Percentiles rank a stretch among this genome's conserved stretches.
Evolutionary conservation across 495 filamentous ascomycete genomes (phyloP).

Genomic region (Penicillium herquei): DNA sequence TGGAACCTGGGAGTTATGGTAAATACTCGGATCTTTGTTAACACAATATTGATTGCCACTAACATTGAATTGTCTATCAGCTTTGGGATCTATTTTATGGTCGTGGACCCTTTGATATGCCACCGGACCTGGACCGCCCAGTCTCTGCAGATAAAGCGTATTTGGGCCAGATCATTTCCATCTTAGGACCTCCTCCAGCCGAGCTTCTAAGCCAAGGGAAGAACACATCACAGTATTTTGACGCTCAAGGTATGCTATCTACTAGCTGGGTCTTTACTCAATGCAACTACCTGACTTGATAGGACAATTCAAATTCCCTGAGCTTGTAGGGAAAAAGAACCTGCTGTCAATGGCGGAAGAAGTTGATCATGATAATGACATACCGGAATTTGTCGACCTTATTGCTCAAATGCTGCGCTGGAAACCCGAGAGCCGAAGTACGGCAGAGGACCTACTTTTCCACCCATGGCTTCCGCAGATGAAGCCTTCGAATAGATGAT

Average conservation of each 20-base stretch:
- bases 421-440: not conserved
- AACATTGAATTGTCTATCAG: not conserved
- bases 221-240: not conserved
- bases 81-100: conserved; percentile 1
- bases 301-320: conserved; percentile 2
- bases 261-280: not conserved
- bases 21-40: not conserved
- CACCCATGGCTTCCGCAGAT: not conserved
- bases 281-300: not conserved
- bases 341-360: not conserved
- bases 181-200: not conserved
- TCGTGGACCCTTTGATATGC: not conserved
- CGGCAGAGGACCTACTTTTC: not conserved
- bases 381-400: not conserved
- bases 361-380: not conserved
- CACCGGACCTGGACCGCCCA: not conserved
- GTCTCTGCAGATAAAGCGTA: not conserved
- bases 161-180: not conserved
- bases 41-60: not conserved
- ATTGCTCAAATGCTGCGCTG: not conserved
- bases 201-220: not conserved
- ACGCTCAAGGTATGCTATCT: not conserved
- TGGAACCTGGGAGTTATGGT: not conserved
- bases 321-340: not conserved
- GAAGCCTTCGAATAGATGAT: not conserved